Evolutionary conservation across 495 filamentous ascomycete species (phyloP), one percentile per base, ranked within the genome.

Genomic region (Cercophora newfieldiana): DNA sequence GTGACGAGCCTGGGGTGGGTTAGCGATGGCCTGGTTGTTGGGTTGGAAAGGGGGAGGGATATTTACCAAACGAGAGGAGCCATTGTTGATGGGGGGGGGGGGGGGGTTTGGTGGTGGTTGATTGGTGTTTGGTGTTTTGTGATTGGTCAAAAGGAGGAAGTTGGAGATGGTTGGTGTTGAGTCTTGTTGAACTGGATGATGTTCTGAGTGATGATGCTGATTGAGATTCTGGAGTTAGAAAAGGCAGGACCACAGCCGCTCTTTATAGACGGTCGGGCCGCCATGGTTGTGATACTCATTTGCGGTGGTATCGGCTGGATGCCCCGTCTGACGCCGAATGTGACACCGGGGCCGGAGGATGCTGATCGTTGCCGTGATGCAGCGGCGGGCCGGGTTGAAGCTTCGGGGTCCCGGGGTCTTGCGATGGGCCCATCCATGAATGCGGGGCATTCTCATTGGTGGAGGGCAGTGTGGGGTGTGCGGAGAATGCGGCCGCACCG

Each of bases 1-100:
- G 69, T 75, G 24, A 72, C 69, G 65, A 75, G 71, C 65, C 63
- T 73, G 50, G 72, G 54, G 4, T 63, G 65, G 68, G 70, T 7
- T 66, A 60, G 68, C 71, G 72, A 16, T n/a, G n/a, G n/a, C n/a
- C 18, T 18, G 7, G 58, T 7, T n/a, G 19, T 31, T 49, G 22
- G 50, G 19, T 44, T 26, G 14, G 56, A 22, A 49, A 22, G 49
- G 33, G 28, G 19, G 53, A 18, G 22, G 33, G 50, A 37, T 53
- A n/a, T 7, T 37, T 22, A 24, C 21, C 24, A 24, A 19, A 24
- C 21, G 50, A 26, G 19, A 14, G 57, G 57, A 14, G 54, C 18
- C 54, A 57, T 57, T 59, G 31, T 59, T 26, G 31, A 37, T 37
- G 57, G 8, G 3, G 14, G 56, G n/a, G 19, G 29, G 26, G 22